phyloP scores from a whole-genome alignment of 192 early-diverging fungal species.

The Podila minutissima region DNA sequence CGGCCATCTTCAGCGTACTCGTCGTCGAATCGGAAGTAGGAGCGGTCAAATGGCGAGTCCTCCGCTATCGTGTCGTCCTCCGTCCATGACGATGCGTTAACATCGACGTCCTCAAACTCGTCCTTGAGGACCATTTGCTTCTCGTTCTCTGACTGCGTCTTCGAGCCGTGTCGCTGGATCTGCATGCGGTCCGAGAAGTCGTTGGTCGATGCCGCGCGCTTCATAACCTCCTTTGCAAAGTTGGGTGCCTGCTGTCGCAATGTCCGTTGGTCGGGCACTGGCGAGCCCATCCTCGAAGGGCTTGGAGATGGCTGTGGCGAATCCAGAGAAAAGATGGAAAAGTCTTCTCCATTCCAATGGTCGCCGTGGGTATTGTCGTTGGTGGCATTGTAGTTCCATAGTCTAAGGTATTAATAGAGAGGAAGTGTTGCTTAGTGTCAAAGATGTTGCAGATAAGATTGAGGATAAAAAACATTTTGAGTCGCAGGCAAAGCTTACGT shows the following conservation, averaged over 20 bases:
- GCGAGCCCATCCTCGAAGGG: neutral
- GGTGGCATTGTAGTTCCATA: conserved; percentile 88
- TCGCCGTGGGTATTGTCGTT: conserved; percentile 85
- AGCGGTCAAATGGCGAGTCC: conserved; percentile 40
- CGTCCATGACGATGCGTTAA: neutral
- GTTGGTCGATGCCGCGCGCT: conserved; percentile 9
- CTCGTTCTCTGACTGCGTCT: neutral
- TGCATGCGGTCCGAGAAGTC: conserved; percentile 1
- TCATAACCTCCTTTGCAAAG: conserved; percentile 45
- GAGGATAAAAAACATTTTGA: neutral
- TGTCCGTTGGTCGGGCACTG: conserved; percentile 3
- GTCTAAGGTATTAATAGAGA: conserved; percentile 25
- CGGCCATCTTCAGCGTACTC: conserved; percentile 33
- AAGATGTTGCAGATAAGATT: neutral
- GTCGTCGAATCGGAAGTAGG: conserved; percentile 37
- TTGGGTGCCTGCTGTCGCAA: conserved; percentile 38
- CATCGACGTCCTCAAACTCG: conserved; percentile 14
- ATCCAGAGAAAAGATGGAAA: conserved; percentile 70
- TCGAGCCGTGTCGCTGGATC: neutral
- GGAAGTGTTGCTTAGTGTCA: neutral
- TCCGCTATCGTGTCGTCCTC: conserved; percentile 17
- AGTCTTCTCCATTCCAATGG: conserved; percentile 89
- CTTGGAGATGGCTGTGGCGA: conserved; percentile 40
- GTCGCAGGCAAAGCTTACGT: conserved; percentile 53
- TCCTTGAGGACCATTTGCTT: neutral